Conservation (phyloP, 78 protist species). For the Diacronema lutheri region DNA sequence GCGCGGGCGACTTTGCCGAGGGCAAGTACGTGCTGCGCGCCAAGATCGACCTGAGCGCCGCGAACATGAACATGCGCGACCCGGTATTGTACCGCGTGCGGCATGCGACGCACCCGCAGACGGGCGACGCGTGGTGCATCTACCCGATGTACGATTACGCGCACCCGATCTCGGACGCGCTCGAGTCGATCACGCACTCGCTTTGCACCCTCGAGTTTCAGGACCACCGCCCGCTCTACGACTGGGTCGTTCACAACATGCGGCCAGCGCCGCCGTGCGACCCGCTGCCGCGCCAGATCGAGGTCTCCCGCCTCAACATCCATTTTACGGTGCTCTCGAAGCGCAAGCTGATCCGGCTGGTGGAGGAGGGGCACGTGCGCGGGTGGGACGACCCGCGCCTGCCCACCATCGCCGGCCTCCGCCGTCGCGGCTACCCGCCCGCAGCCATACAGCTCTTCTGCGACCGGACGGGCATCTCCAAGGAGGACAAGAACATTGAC, state of each 20-base stretch:
- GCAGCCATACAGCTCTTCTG: conserved; percentile 37
- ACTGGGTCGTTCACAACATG: conserved; percentile 45
- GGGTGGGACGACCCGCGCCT: conserved; percentile 63
- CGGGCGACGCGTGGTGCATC: conserved; percentile 69
- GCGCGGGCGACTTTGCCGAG: conserved; percentile 46
- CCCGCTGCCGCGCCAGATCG: conserved; percentile 42
- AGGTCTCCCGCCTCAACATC: conserved; percentile 62
- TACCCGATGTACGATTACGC: conserved; percentile 73
- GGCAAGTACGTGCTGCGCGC: conserved; percentile 26
- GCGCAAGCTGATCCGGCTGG: conserved; percentile 54
- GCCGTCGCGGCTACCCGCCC: conserved; percentile 56
- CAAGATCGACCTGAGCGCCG: conserved; percentile 59
- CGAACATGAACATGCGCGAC: conserved; percentile 56
- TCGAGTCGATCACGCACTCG: conserved; percentile 72
- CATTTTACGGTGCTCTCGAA: conserved; percentile 57
- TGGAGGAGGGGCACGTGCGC: conserved; percentile 20
- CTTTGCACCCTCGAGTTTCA: conserved; percentile 72
- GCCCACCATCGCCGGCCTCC: conserved; percentile 46
- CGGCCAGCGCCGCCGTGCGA: neutral
- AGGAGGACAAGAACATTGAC: conserved; percentile 42
- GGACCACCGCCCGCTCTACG: conserved; percentile 51
- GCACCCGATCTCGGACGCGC: conserved; percentile 51
- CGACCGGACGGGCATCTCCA: conserved; percentile 36
- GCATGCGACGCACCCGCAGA: conserved; percentile 37
- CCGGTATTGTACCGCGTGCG: conserved; percentile 50